phyloP scores from a whole-genome alignment of 208 protist genomes.

The Trypanosoma scelopori region DNA sequence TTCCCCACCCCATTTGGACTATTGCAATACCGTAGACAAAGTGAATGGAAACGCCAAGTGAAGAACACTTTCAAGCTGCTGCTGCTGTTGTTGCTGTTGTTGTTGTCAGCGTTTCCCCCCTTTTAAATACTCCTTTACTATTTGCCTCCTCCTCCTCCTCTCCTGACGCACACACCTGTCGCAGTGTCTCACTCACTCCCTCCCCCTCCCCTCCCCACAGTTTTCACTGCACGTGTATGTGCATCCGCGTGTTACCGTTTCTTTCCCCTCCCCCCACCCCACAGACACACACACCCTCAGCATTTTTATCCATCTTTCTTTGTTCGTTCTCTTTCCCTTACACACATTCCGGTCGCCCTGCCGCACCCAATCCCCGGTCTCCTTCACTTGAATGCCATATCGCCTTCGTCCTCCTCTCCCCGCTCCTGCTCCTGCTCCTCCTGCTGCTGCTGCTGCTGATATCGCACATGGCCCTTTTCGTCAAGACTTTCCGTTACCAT shows the following conservation, averaged over 20 bases:
- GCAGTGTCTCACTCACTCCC: too few relatives aligned
- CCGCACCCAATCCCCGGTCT: not conserved
- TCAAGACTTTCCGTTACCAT: constrained; percentile 48
- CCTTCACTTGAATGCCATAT: not conserved
- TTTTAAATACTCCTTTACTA: too few relatives aligned
- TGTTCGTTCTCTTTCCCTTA: not conserved
- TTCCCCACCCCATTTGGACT: not conserved
- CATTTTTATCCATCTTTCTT: too few relatives aligned
- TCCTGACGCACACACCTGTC: too few relatives aligned
- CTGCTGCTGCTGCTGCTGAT: not conserved
- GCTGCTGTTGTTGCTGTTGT: too few relatives aligned
- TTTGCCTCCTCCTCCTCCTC: too few relatives aligned
- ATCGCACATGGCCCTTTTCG: not conserved
- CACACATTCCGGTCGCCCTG: not conserved
- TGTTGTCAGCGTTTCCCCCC: too few relatives aligned
- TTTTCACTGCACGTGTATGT: not conserved
- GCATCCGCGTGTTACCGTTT: not conserved
- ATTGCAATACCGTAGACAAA: too few relatives aligned
- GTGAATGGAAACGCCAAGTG: too few relatives aligned
- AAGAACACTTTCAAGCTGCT: too few relatives aligned
- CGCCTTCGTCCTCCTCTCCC: not conserved
- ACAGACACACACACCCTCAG: too few relatives aligned
- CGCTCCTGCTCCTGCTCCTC: not conserved
- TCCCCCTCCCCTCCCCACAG: too few relatives aligned
- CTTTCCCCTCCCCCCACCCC: not conserved